phyloP scores from a whole-genome alignment of 163 green algal species.

The Volvox carteri region DNA sequence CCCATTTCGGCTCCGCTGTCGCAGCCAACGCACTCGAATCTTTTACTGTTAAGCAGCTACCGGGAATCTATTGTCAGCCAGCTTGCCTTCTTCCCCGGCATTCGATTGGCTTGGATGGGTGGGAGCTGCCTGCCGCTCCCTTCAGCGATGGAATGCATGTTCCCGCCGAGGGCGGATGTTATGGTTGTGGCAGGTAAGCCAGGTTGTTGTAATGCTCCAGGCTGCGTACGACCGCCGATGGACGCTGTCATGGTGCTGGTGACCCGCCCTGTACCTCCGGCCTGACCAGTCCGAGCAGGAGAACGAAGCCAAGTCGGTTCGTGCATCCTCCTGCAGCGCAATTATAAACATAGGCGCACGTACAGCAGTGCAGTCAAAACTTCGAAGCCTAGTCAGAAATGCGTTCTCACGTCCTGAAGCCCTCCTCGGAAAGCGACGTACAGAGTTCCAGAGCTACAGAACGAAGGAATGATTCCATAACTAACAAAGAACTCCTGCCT shows the following conservation, averaged over 20 bases:
- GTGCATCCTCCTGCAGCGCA: constrained; percentile 10
- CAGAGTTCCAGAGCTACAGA: not conserved
- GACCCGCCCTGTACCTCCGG: not conserved
- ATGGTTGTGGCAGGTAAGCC: not conserved
- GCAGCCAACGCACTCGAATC: too few relatives aligned
- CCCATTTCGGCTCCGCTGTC: too few relatives aligned
- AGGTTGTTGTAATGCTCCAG: not conserved
- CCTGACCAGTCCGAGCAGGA: not conserved
- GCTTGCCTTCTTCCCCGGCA: constrained; percentile 9
- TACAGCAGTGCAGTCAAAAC: not conserved
- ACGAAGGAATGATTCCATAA: not conserved
- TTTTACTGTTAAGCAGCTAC: too few relatives aligned
- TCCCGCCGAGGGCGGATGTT: not conserved
- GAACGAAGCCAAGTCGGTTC: constrained; percentile 21
- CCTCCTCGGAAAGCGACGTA: not conserved
- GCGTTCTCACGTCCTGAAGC: too few relatives aligned
- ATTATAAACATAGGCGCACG: not conserved
- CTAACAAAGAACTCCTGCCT: too few relatives aligned
- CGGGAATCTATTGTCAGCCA: constrained; percentile 37
- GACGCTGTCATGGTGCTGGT: not conserved
- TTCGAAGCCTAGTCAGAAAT: too few relatives aligned
- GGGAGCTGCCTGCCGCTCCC: constrained; percentile 27
- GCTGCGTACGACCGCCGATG: not conserved
- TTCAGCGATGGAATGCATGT: not conserved
- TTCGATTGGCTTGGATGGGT: constrained; percentile 20